Evolutionary conservation across 768 basidiomycete genomes (phyloP), one percentile per base, ranked within the genome.

Genomic region (Psilocybe tampanensis): DNA sequence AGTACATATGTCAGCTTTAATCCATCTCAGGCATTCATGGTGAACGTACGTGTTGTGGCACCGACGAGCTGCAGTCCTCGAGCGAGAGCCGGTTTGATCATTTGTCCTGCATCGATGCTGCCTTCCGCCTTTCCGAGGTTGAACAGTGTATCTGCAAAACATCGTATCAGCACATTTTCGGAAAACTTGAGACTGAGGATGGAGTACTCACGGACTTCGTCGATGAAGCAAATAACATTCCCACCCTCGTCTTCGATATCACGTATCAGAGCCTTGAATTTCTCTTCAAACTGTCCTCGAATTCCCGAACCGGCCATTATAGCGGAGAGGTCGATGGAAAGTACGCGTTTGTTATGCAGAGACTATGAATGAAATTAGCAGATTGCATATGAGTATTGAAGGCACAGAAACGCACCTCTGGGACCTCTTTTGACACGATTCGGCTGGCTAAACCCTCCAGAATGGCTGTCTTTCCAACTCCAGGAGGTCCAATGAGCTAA

Each of bases 401-500:
- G 2, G 8, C 1, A 12, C 15, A 15, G 8, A 48, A n/a, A 67
- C 77, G 29, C 52, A 92, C 92, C 78, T 95, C 94, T 17, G 94
- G 94, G 8, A 96, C 94, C 69, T 95, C 93, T 68, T 88, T 91
- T 2, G 89, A 83, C 0, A 95, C 86, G 51, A 96, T 94, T 21
- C 94, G 79, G 62, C 84, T 89, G 0, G 94, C 94, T 15, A 97
- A 80, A 2, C 94, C 94, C 73, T 95, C 94, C 12, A 95, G 69
- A 50, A 96, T 94, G 0, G 94, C 93, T 0, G 94, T 96, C 74
- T 97, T 97, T 0, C 94, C 94, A 12, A 95, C 92, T 56, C 94
- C 94, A 2, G 94, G 92, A 22, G 91, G 87, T 6, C 92, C 90
- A 53, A 92, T 90, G 44, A 92, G 80, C 88, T 90, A 56, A 23